A percentile compares a stretch with the other conserved stretches of the same genome.
Evolutionary conservation across 441 rosid species (phyloP).

Genomic region (Croton setiger): DNA sequence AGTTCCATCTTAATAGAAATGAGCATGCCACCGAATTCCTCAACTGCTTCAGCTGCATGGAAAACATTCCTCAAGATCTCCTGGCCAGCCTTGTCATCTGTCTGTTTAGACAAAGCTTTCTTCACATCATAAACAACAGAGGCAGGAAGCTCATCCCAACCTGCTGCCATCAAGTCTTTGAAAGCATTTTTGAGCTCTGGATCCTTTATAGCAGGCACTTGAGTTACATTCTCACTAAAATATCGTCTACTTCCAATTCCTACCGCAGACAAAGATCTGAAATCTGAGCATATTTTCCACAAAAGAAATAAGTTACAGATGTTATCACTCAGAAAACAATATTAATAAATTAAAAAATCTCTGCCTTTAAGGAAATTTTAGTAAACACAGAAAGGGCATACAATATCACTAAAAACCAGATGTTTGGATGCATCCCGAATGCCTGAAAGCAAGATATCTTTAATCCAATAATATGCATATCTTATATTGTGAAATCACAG

Average conservation of each 20-base stretch:
- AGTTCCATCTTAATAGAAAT: slow-evolving; percentile 76
- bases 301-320: neutral
- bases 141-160: slow-evolving; percentile 72
- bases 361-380: neutral
- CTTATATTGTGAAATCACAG: neutral
- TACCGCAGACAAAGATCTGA: slow-evolving; percentile 34
- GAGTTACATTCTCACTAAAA: slow-evolving; percentile 60
- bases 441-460: neutral
- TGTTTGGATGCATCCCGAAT: neutral
- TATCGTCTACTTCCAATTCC: slow-evolving; percentile 45
- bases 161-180: slow-evolving; percentile 83
- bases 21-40: slow-evolving; percentile 73
- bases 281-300: slow-evolving; percentile 36
- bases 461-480: neutral
- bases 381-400: neutral
- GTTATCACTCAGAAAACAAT: neutral
- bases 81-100: slow-evolving; percentile 70
- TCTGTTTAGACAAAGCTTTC: slow-evolving; percentile 52
- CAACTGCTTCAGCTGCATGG: slow-evolving; percentile 86
- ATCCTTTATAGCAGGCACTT: slow-evolving; percentile 64
- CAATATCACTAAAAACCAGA: neutral
- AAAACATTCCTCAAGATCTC: slow-evolving; percentile 64
- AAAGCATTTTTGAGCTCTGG: slow-evolving; percentile 49
- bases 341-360: neutral
- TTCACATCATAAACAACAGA: slow-evolving; percentile 44